A percentile compares a stretch with the other conserved stretches of the same genome.
Conservation (phyloP, 2,329 filamentous ascomycete genomes). For the Dothideomycetes sp. region DNA sequence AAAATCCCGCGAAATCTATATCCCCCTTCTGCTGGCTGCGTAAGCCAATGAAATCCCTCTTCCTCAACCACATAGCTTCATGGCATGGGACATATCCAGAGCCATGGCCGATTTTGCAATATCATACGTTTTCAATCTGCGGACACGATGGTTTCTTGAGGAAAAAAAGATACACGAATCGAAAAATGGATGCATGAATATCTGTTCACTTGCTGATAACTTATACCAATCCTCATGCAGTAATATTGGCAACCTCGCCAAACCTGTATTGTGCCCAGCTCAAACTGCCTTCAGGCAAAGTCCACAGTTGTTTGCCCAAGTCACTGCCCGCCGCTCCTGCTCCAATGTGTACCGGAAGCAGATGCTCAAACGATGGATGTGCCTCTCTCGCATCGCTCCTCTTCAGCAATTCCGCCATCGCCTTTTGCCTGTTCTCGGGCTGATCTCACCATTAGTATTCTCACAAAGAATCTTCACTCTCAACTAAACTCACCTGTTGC, state of each 20-base stretch:
- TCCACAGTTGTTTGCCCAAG: constrained; percentile 25
- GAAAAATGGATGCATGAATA: too few relatives aligned
- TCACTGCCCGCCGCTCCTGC: constrained; percentile 28
- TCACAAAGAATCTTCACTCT: neutral
- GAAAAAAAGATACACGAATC: too few relatives aligned
- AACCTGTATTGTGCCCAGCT: constrained; percentile 30
- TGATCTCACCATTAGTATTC: neutral
- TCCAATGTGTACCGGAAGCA: constrained; percentile 49
- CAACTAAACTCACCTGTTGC: constrained; percentile 14
- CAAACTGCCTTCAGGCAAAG: constrained; percentile 27
- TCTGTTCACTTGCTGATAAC: neutral
- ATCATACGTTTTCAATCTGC: too few relatives aligned
- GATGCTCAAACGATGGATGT: constrained; percentile 56
- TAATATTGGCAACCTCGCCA: constrained; percentile 18
- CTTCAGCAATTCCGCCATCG: constrained; percentile 29
- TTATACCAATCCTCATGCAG: constrained; percentile 4
- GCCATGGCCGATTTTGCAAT: too few relatives aligned
- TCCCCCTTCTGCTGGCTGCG: too few relatives aligned
- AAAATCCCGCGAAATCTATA: too few relatives aligned
- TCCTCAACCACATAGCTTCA: too few relatives aligned
- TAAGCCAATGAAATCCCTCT: too few relatives aligned
- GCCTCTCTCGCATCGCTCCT: constrained; percentile 48
- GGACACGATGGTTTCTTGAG: too few relatives aligned
- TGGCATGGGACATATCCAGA: too few relatives aligned
- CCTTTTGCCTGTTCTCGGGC: constrained; percentile 23